Evolutionary conservation across 2,329 filamentous ascomycete species (phyloP).

Genomic region (Scedosporium dehoogii): DNA sequence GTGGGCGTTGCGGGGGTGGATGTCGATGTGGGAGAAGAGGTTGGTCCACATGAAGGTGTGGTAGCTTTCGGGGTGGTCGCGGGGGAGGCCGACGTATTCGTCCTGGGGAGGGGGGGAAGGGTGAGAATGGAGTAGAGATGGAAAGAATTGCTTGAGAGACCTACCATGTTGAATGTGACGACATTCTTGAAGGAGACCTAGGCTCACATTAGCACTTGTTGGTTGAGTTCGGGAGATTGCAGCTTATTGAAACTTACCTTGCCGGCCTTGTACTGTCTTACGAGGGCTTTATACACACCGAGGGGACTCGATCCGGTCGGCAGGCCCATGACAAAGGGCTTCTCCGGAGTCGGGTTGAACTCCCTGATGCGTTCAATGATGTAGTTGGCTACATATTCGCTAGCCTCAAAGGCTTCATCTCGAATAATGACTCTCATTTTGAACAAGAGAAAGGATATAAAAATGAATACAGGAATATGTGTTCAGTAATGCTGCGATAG

Average conservation of each 20-base stretch:
- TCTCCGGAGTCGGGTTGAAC: conserved; percentile 61
- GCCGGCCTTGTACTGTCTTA: conserved; percentile 59
- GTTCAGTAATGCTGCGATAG: not conserved
- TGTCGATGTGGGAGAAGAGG: conserved; percentile 79
- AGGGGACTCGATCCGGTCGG: conserved; percentile 77
- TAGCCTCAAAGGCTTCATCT: conserved; percentile 58
- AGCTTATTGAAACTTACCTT: conserved; percentile 29
- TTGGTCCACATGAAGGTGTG: conserved; percentile 91
- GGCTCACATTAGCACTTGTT: conserved; percentile 10
- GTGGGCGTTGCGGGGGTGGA: conserved; percentile 72
- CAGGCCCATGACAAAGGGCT: conserved; percentile 73
- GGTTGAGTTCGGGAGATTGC: conserved; percentile 14
- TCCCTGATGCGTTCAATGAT: conserved; percentile 72
- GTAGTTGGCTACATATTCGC: conserved; percentile 71
- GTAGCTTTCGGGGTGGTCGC: conserved; percentile 77
- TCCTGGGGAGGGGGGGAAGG: conserved; percentile 38
- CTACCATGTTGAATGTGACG: conserved; percentile 84
- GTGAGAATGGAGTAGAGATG: not conserved
- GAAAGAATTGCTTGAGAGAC: not conserved
- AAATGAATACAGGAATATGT: not conserved
- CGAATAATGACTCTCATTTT: conserved; percentile 76
- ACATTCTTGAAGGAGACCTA: conserved; percentile 80
- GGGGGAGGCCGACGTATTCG: conserved; percentile 76
- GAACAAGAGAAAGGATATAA: conserved; percentile 11
- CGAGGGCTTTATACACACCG: conserved; percentile 66